phyloP scores from a whole-genome alignment of 1,284 basidiomycete genomes.

The Bondarzewia mesenterica region DNA sequence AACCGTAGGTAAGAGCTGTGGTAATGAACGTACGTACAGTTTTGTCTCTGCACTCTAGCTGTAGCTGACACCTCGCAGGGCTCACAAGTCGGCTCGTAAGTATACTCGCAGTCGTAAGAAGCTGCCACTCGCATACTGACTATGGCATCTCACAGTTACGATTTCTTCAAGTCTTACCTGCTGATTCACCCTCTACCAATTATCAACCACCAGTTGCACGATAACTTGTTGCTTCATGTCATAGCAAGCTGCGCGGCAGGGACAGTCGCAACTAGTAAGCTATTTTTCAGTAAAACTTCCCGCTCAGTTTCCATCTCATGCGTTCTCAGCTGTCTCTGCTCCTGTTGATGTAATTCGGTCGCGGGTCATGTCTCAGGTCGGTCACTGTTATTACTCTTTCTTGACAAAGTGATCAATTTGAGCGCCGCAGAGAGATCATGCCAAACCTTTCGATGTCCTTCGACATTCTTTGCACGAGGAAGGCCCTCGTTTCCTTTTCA shows the following conservation, averaged over 20 bases:
- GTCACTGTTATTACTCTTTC: conserved; percentile 15
- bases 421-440: conserved; percentile 31
- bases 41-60: conserved; percentile 8
- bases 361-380: conserved; percentile 66
- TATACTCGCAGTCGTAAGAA: conserved; percentile 11
- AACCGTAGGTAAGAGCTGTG: conserved; percentile 42
- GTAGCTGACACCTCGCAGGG: conserved; percentile 30
- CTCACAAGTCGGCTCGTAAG: conserved; percentile 86
- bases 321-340: conserved; percentile 66
- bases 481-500: conserved; percentile 80
- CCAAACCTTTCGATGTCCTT: conserved; percentile 42
- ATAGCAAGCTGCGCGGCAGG: conserved; percentile 65
- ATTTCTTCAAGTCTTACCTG: conserved; percentile 73
- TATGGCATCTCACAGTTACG: conserved; percentile 52
- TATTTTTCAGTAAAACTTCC: conserved; percentile 10
- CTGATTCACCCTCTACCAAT: conserved; percentile 47
- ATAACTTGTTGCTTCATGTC: conserved; percentile 59
- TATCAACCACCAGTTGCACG: conserved; percentile 61
- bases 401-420: neutral
- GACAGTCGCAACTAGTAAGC: conserved; percentile 81
- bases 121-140: neutral
- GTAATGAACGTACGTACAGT: conserved; percentile 75
- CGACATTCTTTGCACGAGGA: conserved; percentile 57
- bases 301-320: conserved; percentile 8
- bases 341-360: conserved; percentile 84